phyloP scores from a whole-genome alignment of 2,329 filamentous ascomycete species.

The Fusarium sp. region DNA sequence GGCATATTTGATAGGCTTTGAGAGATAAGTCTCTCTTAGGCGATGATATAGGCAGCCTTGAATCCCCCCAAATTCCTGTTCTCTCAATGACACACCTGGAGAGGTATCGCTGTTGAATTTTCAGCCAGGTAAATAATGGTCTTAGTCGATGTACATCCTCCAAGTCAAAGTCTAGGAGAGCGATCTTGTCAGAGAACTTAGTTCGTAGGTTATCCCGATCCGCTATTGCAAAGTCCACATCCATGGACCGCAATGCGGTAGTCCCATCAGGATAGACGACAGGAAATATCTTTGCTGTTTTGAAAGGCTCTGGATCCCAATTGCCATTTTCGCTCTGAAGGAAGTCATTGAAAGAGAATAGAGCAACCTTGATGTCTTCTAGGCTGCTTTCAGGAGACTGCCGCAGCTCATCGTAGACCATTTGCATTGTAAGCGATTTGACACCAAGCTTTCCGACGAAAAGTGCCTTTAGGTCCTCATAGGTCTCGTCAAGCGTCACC shows the following conservation, averaged over 20 bases:
- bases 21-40: conserved; percentile 2
- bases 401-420: conserved; percentile 33
- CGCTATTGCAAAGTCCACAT: conserved; percentile 24
- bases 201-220: conserved; percentile 16
- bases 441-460: conserved; percentile 26
- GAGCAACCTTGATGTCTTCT: conserved; percentile 2
- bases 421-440: conserved; percentile 20
- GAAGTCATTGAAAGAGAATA: conserved; percentile 22
- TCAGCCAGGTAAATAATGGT: conserved; percentile 20
- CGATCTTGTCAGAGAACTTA: conserved; percentile 6
- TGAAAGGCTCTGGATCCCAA: conserved; percentile 20
- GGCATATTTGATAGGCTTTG: conserved; percentile 28
- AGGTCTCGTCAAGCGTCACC: conserved; percentile 11
- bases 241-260: neutral
- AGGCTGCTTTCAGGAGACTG: neutral
- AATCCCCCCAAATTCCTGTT: neutral
- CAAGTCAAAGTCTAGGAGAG: conserved; percentile 28
- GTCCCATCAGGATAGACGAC: conserved; percentile 5
- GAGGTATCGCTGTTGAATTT: conserved; percentile 9
- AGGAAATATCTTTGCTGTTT: conserved; percentile 23
- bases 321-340: neutral
- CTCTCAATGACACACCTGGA: conserved; percentile 17
- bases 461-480: neutral
- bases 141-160: conserved; percentile 15
- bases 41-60: neutral